phyloP scores from a whole-genome alignment of 306 rosid species.

The Pyrus betulifolia region DNA sequence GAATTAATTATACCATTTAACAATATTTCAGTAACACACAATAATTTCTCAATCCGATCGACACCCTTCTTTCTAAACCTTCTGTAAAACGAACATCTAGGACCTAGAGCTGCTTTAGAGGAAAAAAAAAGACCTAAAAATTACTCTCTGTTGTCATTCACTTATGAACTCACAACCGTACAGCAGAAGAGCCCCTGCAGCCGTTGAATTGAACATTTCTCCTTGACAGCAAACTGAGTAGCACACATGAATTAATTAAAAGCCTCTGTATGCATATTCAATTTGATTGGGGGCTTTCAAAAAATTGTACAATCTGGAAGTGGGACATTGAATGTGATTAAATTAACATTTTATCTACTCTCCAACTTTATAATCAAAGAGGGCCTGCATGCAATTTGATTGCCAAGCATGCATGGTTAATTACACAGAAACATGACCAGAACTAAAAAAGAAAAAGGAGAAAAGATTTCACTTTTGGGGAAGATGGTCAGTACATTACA shows the following conservation, averaged over 20 bases:
- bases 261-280: neutral
- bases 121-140: no score
- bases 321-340: neutral
- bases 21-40: neutral
- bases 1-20: neutral
- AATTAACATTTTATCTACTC: neutral
- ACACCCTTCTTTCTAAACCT: neutral
- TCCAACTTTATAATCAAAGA: neutral
- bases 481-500: neutral
- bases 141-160: neutral
- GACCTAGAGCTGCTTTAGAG: no score
- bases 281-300: neutral
- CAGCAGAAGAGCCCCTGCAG: neutral
- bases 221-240: neutral
- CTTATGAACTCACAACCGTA: neutral
- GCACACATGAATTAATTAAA: neutral
- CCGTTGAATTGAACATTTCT: neutral
- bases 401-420: neutral
- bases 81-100: no score
- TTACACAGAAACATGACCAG: neutral
- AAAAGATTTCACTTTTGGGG: neutral
- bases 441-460: neutral
- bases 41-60: neutral
- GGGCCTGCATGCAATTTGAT: neutral
- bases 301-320: neutral